Percentiles rank a stretch among this genome's conserved stretches.
Conservation (phyloP, 352 stramenopile genomes). For the Pythium aphanidermatum region DNA sequence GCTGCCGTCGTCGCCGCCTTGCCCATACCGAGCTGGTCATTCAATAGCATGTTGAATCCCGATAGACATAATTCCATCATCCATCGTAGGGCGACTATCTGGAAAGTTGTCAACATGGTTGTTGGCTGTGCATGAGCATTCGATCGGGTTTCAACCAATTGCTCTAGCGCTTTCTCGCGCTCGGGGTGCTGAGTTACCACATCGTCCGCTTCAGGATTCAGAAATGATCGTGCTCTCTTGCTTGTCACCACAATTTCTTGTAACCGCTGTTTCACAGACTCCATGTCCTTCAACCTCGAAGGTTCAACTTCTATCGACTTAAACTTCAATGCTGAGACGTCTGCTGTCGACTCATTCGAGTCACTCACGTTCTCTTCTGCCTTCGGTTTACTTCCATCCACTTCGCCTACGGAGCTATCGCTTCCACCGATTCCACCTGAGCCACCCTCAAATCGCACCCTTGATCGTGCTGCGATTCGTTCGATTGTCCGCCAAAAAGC, state of each 20-base stretch:
- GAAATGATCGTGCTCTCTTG: slow-evolving; percentile 24
- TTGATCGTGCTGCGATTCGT: slow-evolving; percentile 70
- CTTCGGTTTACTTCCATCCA: neutral
- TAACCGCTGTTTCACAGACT: slow-evolving; percentile 23
- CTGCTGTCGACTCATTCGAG: neutral
- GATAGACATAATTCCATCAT: slow-evolving; percentile 69
- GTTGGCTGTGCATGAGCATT: slow-evolving; percentile 6
- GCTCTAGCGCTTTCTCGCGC: slow-evolving; percentile 9
- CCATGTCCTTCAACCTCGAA: slow-evolving; percentile 11
- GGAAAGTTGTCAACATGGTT: slow-evolving; percentile 63
- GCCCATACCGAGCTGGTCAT: slow-evolving; percentile 85
- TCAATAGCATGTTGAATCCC: slow-evolving; percentile 68
- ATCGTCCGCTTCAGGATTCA: neutral
- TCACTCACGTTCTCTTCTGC: slow-evolving; percentile 14
- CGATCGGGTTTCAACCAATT: slow-evolving; percentile 6
- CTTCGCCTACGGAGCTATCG: no score
- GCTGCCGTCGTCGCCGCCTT: slow-evolving; percentile 70
- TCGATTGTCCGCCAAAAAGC: slow-evolving; percentile 85
- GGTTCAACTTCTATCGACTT: slow-evolving; percentile 15
- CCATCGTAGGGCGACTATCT: slow-evolving; percentile 71
- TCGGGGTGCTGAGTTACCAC: neutral
- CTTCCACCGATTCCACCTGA: neutral
- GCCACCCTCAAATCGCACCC: slow-evolving; percentile 53
- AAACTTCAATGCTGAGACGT: neutral
- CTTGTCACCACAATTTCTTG: slow-evolving; percentile 34